Evolutionary conservation across 2,329 filamentous ascomycete genomes (phyloP), one percentile per base, ranked within the genome.

Genomic region (Cercospora sesami): DNA sequence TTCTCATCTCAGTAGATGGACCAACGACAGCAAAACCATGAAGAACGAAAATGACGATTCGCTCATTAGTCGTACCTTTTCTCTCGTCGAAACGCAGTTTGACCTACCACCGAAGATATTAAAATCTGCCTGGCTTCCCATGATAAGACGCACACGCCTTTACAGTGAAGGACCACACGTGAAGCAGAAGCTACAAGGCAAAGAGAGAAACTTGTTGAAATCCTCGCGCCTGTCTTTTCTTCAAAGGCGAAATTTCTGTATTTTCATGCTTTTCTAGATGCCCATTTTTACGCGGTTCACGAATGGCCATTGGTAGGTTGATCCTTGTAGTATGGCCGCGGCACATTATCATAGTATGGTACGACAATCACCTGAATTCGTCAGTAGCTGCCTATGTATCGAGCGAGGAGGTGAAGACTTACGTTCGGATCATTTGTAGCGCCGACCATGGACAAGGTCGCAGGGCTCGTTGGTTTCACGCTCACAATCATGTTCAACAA

Each of bases 341-440:
- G 81, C 26, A 83, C 73, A 70, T 84, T 84, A 64, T 83, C 81
- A 71, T 84, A 83, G 69, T 84, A 84, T 3, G 82, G 82, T 63
- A 84, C 81, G 28, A 83, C 81, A 67, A 84, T 81, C 8, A 67
- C 64, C 69, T 71, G 63, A 9, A 45, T 59, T 12, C 7, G 30
- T 39, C 48, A 45, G 21, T 26, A 18, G 39, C 39, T 59, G 39
- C 14, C 28, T 21, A 48, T 5, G 18, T 42, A 23, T 18, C 28
- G 9, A n/a, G 23, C 31, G 14, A 42, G 39, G 60, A 57, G 18
- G 63, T n/a, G 18, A 26, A 18, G 6, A 60, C 63, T 68, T 36
- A 80, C 77, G 69, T 82, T 75, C 57, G 76, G 75, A 73, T 82
- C 80, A 12, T 79, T 75, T 4, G 80, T 81, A 68, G 76, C 74